Conservation (phyloP, 495 filamentous ascomycete genomes). For the Podospora anserina region DNA sequence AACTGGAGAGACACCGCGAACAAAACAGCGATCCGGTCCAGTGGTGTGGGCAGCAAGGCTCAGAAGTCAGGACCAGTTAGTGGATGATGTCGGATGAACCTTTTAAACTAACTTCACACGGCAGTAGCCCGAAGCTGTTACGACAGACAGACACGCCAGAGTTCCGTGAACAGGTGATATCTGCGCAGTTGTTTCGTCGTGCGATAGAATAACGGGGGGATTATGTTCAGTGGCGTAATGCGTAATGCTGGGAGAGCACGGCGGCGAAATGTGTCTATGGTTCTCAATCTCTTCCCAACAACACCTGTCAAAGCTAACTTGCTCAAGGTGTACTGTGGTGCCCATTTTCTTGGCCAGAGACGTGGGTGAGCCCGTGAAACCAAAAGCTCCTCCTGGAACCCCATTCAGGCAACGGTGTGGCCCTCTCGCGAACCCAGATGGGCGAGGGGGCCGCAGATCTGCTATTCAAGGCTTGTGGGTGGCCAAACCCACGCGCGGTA, state of each 20-base stretch:
- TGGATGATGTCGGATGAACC: not conserved
- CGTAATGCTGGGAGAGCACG: not conserved
- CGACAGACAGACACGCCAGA: not conserved
- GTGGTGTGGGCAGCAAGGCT: not conserved
- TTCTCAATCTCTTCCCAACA: not conserved
- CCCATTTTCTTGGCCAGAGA: not conserved
- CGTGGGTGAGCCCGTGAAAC: not conserved
- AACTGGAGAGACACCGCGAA: not conserved
- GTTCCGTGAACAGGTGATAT: not conserved
- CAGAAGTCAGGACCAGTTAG: not conserved
- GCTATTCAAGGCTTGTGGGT: not conserved
- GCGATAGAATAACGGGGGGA: not conserved
- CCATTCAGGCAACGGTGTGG: not conserved
- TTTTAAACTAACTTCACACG: not conserved
- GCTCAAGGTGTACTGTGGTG: not conserved
- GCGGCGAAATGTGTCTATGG: not conserved
- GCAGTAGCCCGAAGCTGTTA: not conserved
- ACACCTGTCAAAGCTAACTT: not conserved
- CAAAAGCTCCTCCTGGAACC: not conserved
- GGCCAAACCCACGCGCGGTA: not conserved
- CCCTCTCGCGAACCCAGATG: not conserved
- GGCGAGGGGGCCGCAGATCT: not conserved
- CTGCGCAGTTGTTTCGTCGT: not conserved
- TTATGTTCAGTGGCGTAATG: not conserved
- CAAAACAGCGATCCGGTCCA: not conserved